A percentile compares a stretch with the other conserved stretches of the same genome.
These are phyloP conservation scores for Graphiopsis chlorocephala DNA, from an alignment of 2,329 filamentous ascomycete species.

Conservation along the genomic window DNA sequence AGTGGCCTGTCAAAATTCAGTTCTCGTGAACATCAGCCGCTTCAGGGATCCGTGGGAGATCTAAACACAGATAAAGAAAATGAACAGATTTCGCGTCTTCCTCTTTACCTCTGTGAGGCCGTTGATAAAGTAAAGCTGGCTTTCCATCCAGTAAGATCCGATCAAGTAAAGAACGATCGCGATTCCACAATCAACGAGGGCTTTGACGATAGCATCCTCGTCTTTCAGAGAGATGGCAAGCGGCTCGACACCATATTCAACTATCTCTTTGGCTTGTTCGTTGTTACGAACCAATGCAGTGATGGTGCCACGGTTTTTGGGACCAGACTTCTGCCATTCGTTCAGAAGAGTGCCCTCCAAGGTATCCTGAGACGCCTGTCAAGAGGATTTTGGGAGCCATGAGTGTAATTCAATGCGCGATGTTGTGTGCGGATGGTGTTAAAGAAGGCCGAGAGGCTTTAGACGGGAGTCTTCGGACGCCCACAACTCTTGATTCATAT, in stretches of 20 bases:
- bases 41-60: background rate
- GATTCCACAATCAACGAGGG: background rate
- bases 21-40: background rate
- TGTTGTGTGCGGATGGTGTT: background rate
- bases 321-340: background rate
- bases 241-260: background rate
- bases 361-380: background rate
- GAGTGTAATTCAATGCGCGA: background rate
- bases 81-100: background rate
- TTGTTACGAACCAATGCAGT: background rate
- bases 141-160: background rate
- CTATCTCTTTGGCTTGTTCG: background rate
- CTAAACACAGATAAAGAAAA: background rate
- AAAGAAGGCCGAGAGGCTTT: background rate
- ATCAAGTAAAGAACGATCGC: background rate
- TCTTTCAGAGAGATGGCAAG: background rate
- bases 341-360: background rate
- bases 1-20: background rate
- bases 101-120: background rate
- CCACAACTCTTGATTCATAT: background rate
- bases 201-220: background rate
- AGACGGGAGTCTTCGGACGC: background rate
- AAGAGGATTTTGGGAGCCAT: background rate
- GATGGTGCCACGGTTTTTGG: background rate
- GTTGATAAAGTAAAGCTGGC: background rate